Evolutionary conservation across 768 basidiomycete genomes (phyloP).

Genomic region (Multifurca ochricompacta): DNA sequence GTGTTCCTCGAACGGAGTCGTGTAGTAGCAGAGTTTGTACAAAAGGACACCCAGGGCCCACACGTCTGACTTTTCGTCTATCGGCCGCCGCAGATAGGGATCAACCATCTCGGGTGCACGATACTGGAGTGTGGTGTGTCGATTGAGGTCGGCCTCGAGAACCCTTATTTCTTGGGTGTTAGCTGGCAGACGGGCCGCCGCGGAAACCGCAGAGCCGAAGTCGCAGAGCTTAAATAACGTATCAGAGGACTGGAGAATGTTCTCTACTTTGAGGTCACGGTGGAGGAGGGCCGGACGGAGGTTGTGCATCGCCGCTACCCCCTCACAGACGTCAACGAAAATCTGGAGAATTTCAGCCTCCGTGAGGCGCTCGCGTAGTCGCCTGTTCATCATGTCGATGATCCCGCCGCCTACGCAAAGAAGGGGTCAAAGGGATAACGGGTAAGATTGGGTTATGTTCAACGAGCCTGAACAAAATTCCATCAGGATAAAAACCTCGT

Average conservation of each 20-base stretch:
- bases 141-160: constrained; percentile 85
- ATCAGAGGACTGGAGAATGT: constrained; percentile 83
- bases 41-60: constrained; percentile 97
- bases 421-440: constrained; percentile 15
- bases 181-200: constrained; percentile 61
- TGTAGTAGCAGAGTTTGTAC: constrained; percentile 99
- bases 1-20: constrained; percentile 97
- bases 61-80: constrained; percentile 93
- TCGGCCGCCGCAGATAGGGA: constrained; percentile 68
- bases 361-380: constrained; percentile 87
- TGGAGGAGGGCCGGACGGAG: constrained; percentile 86
- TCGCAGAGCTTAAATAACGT: constrained; percentile 94
- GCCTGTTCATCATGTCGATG: constrained; percentile 99
- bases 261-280: constrained; percentile 98
- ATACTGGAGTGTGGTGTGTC: constrained; percentile 95
- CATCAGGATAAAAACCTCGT: constrained; percentile 98
- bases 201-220: constrained; percentile 87
- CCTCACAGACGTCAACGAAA: constrained; percentile 96
- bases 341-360: constrained; percentile 97
- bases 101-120: constrained; percentile 99
- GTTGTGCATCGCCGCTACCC: constrained; percentile 94
- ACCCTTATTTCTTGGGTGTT: constrained; percentile 78
- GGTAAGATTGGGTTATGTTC: neutral
- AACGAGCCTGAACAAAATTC: constrained; percentile 84
- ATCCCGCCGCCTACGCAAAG: constrained; percentile 77